These are phyloP conservation scores for Phoenix roebelenii DNA, from an alignment of 176 grass and related monocot species.

Conservation along the genomic window DNA sequence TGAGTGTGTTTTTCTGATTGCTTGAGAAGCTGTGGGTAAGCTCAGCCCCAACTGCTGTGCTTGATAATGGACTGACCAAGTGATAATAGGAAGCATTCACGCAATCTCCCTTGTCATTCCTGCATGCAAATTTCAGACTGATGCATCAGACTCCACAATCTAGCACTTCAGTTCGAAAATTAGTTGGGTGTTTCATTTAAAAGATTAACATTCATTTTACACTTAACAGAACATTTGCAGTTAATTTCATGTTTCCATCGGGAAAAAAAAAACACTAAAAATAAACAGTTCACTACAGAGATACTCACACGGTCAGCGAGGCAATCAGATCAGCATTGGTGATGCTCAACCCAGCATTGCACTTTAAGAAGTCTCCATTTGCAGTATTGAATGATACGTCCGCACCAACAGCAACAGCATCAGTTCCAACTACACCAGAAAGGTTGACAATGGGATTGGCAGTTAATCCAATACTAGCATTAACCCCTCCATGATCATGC, in stretches of 20 bases:
- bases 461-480: slow-evolving; percentile 48
- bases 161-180: no score
- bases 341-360: slow-evolving; percentile 64
- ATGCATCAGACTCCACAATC: no score
- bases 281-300: background rate
- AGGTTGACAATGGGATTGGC: slow-evolving; percentile 67
- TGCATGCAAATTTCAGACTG: slow-evolving; percentile 4
- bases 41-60: slow-evolving; percentile 62
- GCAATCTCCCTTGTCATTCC: slow-evolving; percentile 68
- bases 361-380: slow-evolving; percentile 60
- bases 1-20: slow-evolving; percentile 45
- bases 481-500: slow-evolving; percentile 52
- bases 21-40: slow-evolving; percentile 54
- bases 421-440: slow-evolving; percentile 64
- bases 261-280: background rate
- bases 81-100: slow-evolving; percentile 69
- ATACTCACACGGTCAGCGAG: slow-evolving; percentile 58
- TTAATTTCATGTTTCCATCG: no score
- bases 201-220: no score
- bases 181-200: no score
- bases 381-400: slow-evolving; percentile 66
- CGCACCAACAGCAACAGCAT: slow-evolving; percentile 52
- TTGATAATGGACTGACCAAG: slow-evolving; percentile 36
- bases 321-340: slow-evolving; percentile 49
- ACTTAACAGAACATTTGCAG: no score